These are phyloP conservation scores for Russula olivacea DNA, from an alignment of 768 basidiomycete genomes.

Conservation along the genomic window DNA sequence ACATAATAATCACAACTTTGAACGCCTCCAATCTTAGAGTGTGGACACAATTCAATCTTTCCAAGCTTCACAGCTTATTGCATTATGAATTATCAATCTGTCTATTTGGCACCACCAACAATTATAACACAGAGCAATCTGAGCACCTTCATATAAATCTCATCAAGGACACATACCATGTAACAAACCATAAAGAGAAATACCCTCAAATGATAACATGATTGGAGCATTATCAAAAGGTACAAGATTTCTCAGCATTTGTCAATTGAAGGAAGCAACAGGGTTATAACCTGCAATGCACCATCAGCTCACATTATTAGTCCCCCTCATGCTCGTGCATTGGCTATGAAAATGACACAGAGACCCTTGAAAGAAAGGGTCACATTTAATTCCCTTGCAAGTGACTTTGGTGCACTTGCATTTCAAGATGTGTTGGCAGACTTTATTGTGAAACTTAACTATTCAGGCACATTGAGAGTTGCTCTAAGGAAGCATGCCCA, in stretches of 20 bases:
- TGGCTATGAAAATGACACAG: background rate
- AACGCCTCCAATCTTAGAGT: slow-evolving; percentile 27
- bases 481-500: background rate
- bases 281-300: too few species aligned
- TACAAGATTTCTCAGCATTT: background rate
- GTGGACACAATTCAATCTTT: slow-evolving; percentile 25
- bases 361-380: too few species aligned
- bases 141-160: background rate
- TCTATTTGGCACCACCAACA: slow-evolving; percentile 48
- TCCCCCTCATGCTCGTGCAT: background rate
- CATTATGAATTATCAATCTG: slow-evolving; percentile 32
- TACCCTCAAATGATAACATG: background rate
- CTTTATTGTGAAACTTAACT: background rate
- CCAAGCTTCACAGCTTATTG: slow-evolving; percentile 26
- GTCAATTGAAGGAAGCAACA: background rate
- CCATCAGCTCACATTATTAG: background rate
- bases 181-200: background rate
- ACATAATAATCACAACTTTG: too few species aligned
- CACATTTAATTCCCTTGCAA: background rate
- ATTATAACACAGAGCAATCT: background rate
- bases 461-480: background rate
- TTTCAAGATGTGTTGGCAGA: background rate
- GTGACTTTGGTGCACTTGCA: background rate
- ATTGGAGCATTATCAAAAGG: background rate
- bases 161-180: slow-evolving; percentile 27